phyloP scores from a whole-genome alignment of 441 rosid species.

The Breynia disticha region DNA sequence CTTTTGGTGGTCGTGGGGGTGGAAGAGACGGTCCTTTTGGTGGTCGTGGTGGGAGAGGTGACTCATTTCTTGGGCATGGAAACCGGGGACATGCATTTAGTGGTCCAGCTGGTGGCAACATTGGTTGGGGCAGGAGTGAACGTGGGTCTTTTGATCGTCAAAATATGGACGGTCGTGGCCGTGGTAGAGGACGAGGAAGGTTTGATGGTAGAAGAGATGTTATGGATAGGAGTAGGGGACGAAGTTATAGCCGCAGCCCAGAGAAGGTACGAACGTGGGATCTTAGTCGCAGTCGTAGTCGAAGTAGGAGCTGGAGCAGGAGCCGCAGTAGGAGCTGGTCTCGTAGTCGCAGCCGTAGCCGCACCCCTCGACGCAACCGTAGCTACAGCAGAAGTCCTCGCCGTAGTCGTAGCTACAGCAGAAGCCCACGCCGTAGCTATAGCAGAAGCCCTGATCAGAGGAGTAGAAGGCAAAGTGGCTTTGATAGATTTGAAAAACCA shows the following conservation, averaged over 20 bases:
- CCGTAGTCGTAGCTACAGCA: slow-evolving; percentile 31
- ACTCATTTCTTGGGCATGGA: slow-evolving; percentile 54
- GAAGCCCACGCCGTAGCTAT: slow-evolving; percentile 34
- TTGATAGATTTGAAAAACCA: slow-evolving; percentile 38
- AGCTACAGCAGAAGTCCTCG: slow-evolving; percentile 47
- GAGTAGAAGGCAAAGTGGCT: slow-evolving; percentile 36
- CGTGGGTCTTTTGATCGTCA: slow-evolving; percentile 44
- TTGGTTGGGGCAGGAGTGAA: slow-evolving; percentile 50
- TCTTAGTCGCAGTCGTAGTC: slow-evolving; percentile 37
- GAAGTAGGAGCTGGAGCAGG: slow-evolving; percentile 18
- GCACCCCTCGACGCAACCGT: slow-evolving; percentile 27
- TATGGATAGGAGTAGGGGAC: slow-evolving; percentile 36
- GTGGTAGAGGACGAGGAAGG: slow-evolving; percentile 59
- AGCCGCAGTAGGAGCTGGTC: slow-evolving; percentile 34
- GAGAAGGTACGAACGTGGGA: slow-evolving; percentile 55
- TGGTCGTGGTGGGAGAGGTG: slow-evolving; percentile 42
- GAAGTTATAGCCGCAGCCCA: slow-evolving; percentile 75
- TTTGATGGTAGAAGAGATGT: slow-evolving; percentile 64
- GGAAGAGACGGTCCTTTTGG: slow-evolving; percentile 37
- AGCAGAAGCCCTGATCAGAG: slow-evolving; percentile 27
- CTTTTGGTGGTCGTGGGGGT: slow-evolving; percentile 38
- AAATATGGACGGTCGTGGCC: slow-evolving; percentile 55
- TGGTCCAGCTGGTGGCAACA: slow-evolving; percentile 39
- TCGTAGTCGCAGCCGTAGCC: slow-evolving; percentile 31
- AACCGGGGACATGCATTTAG: slow-evolving; percentile 58